A percentile compares a stretch with the other conserved stretches of the same genome.
These are phyloP conservation scores for Pseudozyma hubeiensis DNA, from an alignment of 1,284 basidiomycete genomes.

Conservation along the genomic window DNA sequence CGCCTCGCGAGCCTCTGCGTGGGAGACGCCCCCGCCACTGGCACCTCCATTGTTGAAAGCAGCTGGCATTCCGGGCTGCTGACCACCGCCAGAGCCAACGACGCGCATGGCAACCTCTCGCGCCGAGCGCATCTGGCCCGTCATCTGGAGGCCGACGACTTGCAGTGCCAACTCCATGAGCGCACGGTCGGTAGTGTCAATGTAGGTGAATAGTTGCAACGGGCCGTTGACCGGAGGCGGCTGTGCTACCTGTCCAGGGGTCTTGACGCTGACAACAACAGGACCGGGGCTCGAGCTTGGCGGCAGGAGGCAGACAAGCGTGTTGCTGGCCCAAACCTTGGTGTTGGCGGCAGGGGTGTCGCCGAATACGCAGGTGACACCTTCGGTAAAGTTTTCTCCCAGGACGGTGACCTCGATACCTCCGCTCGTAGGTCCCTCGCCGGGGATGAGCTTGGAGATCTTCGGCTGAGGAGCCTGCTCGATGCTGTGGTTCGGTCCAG, in stretches of 20 bases:
- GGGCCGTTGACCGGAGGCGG: constrained; percentile 70
- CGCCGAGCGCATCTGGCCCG: constrained; percentile 90
- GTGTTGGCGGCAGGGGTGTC: constrained; percentile 84
- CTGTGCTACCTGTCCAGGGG: constrained; percentile 40
- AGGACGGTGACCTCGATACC: constrained; percentile 95
- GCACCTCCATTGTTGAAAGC: constrained; percentile 16
- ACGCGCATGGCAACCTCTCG: constrained; percentile 81
- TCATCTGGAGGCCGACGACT: constrained; percentile 95
- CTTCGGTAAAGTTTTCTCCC: constrained; percentile 77
- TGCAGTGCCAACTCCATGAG: constrained; percentile 95
- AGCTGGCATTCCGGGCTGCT: constrained; percentile 35
- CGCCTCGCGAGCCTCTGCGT: constrained; percentile 39
- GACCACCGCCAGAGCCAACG: constrained; percentile 63
- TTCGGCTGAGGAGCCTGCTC: constrained; percentile 57
- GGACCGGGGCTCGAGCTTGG: constrained; percentile 84
- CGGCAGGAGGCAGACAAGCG: constrained; percentile 90
- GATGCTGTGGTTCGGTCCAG: constrained; percentile 35
- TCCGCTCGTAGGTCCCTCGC: constrained; percentile 82
- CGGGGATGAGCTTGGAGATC: constrained; percentile 75
- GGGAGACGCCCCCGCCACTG: constrained; percentile 15
- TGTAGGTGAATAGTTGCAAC: constrained; percentile 77
- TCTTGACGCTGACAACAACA: constrained; percentile 83
- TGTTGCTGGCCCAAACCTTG: constrained; percentile 91
- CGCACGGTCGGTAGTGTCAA: constrained; percentile 87
- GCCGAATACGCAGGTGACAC: constrained; percentile 83